These are phyloP conservation scores for Suillus discolor DNA, from an alignment of 768 basidiomycete species.

Conservation along the genomic window DNA sequence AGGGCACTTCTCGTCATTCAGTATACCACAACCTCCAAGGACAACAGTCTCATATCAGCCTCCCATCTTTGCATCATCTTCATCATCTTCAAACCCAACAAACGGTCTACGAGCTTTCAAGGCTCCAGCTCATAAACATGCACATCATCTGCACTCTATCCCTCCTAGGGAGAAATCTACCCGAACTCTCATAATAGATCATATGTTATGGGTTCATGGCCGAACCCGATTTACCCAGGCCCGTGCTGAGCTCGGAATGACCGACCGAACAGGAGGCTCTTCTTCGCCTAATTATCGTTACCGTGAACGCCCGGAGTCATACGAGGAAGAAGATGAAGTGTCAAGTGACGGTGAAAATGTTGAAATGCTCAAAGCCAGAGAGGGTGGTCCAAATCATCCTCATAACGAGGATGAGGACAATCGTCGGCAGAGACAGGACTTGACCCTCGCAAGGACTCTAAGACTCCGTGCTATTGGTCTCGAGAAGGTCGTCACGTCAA, in stretches of 20 bases:
- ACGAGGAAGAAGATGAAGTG: conserved; percentile 72
- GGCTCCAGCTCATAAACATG: conserved; percentile 84
- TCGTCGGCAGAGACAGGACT: conserved; percentile 57
- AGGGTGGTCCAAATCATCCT: conserved; percentile 49
- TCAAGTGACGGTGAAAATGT: conserved; percentile 66
- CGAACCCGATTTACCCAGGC: conserved; percentile 83
- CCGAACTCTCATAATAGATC: conserved; percentile 83
- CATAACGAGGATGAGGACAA: conserved; percentile 63
- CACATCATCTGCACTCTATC: conserved; percentile 85
- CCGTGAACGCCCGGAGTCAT: conserved; percentile 72
- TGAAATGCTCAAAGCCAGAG: conserved; percentile 46
- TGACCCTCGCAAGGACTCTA: conserved; percentile 61
- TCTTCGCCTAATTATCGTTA: conserved; percentile 60
- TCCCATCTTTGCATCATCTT: conserved; percentile 21
- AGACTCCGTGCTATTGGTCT: conserved; percentile 77
- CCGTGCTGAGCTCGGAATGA: conserved; percentile 84
- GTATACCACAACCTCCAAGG: conserved; percentile 13
- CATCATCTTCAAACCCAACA: conserved; percentile 11
- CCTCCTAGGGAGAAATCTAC: conserved; percentile 90
- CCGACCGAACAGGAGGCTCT: conserved; percentile 74
- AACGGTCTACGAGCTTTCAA: conserved; percentile 43
- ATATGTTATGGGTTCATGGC: conserved; percentile 84
- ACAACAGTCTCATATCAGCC: conserved; percentile 8
- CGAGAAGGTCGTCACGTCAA: conserved; percentile 79
- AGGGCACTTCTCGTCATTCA: conserved; percentile 22